These are phyloP conservation scores for Hypomyces perniciosus DNA, from an alignment of 2,329 filamentous ascomycete genomes.

Conservation along the genomic window DNA sequence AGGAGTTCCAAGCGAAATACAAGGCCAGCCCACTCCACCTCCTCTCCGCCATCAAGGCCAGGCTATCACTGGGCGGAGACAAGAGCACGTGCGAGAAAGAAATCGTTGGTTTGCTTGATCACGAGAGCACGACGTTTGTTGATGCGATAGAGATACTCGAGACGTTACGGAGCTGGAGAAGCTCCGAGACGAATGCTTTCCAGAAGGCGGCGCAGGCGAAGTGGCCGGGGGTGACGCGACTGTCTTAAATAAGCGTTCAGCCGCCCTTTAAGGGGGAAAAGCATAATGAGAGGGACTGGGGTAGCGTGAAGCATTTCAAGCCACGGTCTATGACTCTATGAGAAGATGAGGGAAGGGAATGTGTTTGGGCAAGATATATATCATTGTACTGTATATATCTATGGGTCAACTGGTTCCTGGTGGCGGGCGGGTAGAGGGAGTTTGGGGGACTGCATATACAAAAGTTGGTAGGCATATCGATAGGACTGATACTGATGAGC, in stretches of 20 bases:
- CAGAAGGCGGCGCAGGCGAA: slow-evolving; percentile 42
- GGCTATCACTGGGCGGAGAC: slow-evolving; percentile 53
- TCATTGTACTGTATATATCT: neutral
- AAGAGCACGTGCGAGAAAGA: slow-evolving; percentile 54
- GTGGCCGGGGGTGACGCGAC: slow-evolving; percentile 45
- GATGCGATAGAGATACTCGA: slow-evolving; percentile 46
- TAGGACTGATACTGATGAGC: neutral
- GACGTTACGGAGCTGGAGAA: slow-evolving; percentile 44
- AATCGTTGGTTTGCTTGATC: slow-evolving; percentile 51
- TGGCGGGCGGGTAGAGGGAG: neutral
- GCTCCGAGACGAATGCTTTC: slow-evolving; percentile 42
- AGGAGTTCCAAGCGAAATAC: slow-evolving; percentile 58
- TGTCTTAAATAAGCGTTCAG: slow-evolving; percentile 26
- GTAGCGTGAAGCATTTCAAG: neutral
- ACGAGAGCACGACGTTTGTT: slow-evolving; percentile 44
- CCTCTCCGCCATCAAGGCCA: slow-evolving; percentile 56
- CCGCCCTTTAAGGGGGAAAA: neutral
- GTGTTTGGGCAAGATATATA: neutral
- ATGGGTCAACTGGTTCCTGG: neutral
- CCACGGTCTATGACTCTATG: neutral
- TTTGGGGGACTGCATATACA: slow-evolving; percentile 3
- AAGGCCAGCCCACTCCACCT: slow-evolving; percentile 56
- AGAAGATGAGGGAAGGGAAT: neutral
- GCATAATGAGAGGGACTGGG: neutral
- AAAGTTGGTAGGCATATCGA: slow-evolving; percentile 10